phyloP scores from a whole-genome alignment of 768 basidiomycete genomes.

The Lactarius akahatsu region DNA sequence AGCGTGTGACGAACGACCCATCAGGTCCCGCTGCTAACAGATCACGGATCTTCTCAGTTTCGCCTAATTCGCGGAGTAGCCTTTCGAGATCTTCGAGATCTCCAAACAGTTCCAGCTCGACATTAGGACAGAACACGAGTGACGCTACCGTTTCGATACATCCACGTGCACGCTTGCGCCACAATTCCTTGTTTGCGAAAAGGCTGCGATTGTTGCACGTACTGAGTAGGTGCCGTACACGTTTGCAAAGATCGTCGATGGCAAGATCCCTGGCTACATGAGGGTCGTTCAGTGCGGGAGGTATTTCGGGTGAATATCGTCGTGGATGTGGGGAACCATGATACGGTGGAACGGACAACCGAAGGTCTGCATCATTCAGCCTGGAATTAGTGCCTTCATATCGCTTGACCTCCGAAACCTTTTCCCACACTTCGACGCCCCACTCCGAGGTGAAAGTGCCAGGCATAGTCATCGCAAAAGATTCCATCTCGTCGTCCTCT shows the following conservation, averaged over 20 bases:
- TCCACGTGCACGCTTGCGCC: too few relatives aligned
- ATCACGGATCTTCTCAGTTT: not conserved
- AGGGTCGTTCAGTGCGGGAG: not conserved
- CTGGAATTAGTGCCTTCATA: not conserved
- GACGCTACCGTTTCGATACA: too few relatives aligned
- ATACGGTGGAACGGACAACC: not conserved
- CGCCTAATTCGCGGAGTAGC: conserved; percentile 5
- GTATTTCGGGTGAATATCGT: not conserved
- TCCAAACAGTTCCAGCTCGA: conserved; percentile 1
- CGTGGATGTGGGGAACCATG: not conserved
- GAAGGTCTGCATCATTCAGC: not conserved
- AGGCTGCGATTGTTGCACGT: too few relatives aligned
- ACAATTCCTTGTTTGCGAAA: too few relatives aligned
- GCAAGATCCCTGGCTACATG: too few relatives aligned
- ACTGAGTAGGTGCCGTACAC: too few relatives aligned
- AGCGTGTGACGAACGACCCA: conserved; percentile 9
- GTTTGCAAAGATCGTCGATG: too few relatives aligned
- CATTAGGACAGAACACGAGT: too few relatives aligned
- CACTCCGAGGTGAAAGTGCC: conserved; percentile 20
- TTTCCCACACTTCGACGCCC: conserved; percentile 17
- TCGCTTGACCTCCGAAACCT: not conserved
- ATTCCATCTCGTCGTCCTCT: too few relatives aligned
- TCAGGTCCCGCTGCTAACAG: not conserved
- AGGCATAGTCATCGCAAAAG: not conserved
- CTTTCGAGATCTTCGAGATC: conserved; percentile 3